A percentile compares a stretch with the other conserved stretches of the same genome.
Evolutionary conservation across 2,329 filamentous ascomycete genomes (phyloP).

Genomic region (Pestalotiopsis sp.): DNA sequence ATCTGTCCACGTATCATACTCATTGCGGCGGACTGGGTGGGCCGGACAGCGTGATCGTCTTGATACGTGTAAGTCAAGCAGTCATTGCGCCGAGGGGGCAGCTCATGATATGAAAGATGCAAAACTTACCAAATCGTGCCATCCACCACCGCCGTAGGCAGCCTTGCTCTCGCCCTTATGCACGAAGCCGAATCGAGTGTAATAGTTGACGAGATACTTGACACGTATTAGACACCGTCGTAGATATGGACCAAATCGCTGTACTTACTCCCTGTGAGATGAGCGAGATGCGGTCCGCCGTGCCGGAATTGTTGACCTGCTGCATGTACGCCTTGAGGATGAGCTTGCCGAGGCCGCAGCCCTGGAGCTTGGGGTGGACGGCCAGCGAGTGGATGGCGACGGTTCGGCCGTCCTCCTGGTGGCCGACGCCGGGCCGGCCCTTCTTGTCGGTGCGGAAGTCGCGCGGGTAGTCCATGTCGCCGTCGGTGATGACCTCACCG

Average conservation of each 20-base stretch:
- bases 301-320: slow-evolving; percentile 68
- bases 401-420: slow-evolving; percentile 73
- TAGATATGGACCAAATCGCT: not conserved
- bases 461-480: slow-evolving; percentile 72
- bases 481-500: slow-evolving; percentile 67
- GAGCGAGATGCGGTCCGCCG: slow-evolving; percentile 73
- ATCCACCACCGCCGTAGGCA: slow-evolving; percentile 76
- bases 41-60: slow-evolving; percentile 6
- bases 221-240: slow-evolving; percentile 3
- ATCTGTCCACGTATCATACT: not conserved
- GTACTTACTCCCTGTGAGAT: slow-evolving; percentile 70
- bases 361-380: slow-evolving; percentile 74
- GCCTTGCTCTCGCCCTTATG: slow-evolving; percentile 69
- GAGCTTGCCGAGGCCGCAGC: slow-evolving; percentile 71
- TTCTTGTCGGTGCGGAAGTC: slow-evolving; percentile 61
- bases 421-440: slow-evolving; percentile 57
- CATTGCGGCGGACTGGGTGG: not conserved
- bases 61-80: not conserved
- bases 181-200: slow-evolving; percentile 74
- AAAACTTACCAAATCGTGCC: slow-evolving; percentile 74
- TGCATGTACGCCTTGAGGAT: slow-evolving; percentile 78
- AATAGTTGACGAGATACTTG: slow-evolving; percentile 71
- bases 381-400: slow-evolving; percentile 83
- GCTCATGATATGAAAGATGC: not conserved
- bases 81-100: not conserved